These are phyloP conservation scores for Phylloporus rhodoxanthus DNA, from an alignment of 768 basidiomycete genomes.

Conservation along the genomic window DNA sequence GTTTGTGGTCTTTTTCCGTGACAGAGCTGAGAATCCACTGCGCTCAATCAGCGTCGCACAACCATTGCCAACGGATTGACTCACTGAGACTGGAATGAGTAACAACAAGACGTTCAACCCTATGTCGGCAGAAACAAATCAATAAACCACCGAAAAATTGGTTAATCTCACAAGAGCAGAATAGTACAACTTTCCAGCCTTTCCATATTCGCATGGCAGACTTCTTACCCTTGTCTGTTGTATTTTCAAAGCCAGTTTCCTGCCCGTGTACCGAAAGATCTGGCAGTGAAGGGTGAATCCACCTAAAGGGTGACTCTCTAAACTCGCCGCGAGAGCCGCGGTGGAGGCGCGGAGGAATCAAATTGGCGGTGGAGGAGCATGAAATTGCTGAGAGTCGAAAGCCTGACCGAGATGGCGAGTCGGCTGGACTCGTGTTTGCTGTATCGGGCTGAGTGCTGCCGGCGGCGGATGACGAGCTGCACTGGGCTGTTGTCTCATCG, in stretches of 20 bases:
- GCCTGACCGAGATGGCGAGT: conserved; percentile 19
- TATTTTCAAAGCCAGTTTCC: not conserved
- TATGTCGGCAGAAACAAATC: conserved; percentile 21
- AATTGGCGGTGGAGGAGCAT: conserved; percentile 16
- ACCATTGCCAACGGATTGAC: conserved; percentile 16
- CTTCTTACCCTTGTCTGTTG: conserved; percentile 1
- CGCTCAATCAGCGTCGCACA: not conserved
- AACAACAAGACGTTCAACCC: conserved; percentile 68
- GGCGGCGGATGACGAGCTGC: not conserved
- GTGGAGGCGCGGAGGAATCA: conserved; percentile 20
- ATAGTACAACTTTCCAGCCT: conserved; percentile 51
- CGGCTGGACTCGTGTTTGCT: conserved; percentile 4
- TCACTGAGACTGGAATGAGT: conserved; percentile 63
- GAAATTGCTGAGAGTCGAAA: conserved; percentile 23
- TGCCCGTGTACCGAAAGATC: conserved; percentile 14
- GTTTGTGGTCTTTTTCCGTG: conserved; percentile 41
- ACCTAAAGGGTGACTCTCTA: conserved; percentile 27
- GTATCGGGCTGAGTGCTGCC: not conserved
- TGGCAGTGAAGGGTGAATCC: conserved; percentile 25
- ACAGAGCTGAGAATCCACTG: conserved; percentile 55
- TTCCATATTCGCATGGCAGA: conserved; percentile 28
- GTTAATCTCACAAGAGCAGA: conserved; percentile 50
- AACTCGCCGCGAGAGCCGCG: conserved; percentile 16
- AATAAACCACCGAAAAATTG: not conserved
- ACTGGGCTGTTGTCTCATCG: conserved; percentile 6